phyloP scores from a whole-genome alignment of 2,329 filamentous ascomycete species.

The Neonectria hederae region DNA sequence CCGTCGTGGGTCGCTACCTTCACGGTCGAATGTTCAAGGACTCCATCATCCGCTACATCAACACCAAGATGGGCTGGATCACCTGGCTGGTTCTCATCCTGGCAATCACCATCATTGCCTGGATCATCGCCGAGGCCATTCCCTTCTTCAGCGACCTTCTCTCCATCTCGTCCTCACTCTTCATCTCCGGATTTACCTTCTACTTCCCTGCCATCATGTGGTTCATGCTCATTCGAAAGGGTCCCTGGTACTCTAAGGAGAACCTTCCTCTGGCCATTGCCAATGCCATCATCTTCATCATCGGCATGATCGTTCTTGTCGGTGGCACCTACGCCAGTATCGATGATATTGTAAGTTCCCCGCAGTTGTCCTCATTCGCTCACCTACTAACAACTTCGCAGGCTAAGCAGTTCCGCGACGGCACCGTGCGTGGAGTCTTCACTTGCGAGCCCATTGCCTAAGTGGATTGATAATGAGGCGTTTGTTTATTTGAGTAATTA shows the following conservation, averaged over 20 bases:
- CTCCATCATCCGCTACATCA: conserved; percentile 57
- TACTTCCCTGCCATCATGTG: conserved; percentile 55
- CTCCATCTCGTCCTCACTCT: conserved; percentile 60
- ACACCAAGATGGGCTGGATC: conserved; percentile 58
- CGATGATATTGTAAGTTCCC: conserved; percentile 44
- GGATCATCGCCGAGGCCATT: conserved; percentile 76
- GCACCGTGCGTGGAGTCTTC: conserved; percentile 42
- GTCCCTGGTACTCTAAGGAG: conserved; percentile 42
- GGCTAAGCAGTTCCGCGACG: conserved; percentile 39
- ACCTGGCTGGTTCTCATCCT: conserved; percentile 69
- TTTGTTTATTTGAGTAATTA: not conserved
- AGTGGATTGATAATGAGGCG: conserved; percentile 10
- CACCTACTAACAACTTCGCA: conserved; percentile 27
- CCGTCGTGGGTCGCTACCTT: conserved; percentile 57
- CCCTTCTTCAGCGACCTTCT: conserved; percentile 77
- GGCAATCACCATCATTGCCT: conserved; percentile 69
- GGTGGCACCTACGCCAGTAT: conserved; percentile 48
- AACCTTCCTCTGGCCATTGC: conserved; percentile 41
- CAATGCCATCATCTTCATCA: conserved; percentile 43
- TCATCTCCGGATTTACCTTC: conserved; percentile 58
- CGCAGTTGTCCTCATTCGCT: not conserved
- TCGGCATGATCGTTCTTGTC: conserved; percentile 46
- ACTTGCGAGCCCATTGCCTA: conserved; percentile 44
- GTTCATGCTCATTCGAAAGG: conserved; percentile 52
- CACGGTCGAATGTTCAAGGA: conserved; percentile 57